Evolutionary conservation across 192 early-diverging fungal genomes (phyloP).

Genomic region (Endogone sp.): DNA sequence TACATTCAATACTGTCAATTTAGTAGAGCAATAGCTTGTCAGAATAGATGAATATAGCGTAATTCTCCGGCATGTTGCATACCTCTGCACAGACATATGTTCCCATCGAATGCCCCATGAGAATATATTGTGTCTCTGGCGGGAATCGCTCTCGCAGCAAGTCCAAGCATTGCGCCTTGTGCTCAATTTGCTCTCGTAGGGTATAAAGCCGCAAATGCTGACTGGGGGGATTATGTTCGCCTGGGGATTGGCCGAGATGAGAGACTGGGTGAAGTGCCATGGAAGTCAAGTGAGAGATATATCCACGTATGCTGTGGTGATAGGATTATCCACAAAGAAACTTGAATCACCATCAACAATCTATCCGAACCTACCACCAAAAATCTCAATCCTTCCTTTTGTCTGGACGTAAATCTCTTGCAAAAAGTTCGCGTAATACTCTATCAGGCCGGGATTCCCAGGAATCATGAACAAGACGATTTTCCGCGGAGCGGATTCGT

Average conservation of each 20-base stretch:
- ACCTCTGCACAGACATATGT: conserved; percentile 47
- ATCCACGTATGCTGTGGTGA: too few relatives aligned
- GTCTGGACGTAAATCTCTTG: conserved; percentile 45
- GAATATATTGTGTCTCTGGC: conserved; percentile 37
- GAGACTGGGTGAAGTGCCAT: conserved; percentile 33
- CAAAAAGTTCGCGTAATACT: conserved; percentile 80
- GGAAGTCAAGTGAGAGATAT: neutral
- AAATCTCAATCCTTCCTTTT: conserved; percentile 50
- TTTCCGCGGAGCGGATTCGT: neutral
- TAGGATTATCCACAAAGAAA: neutral
- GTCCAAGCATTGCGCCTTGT: conserved; percentile 65
- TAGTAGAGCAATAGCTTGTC: too few relatives aligned
- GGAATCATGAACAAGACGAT: conserved; percentile 53
- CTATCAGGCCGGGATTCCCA: conserved; percentile 78
- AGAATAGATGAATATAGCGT: too few relatives aligned
- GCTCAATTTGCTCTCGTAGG: conserved; percentile 60
- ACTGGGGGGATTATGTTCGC: conserved; percentile 22
- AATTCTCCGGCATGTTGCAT: neutral
- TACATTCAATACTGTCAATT: too few relatives aligned
- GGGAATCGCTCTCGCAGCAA: conserved; percentile 42
- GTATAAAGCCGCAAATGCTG: conserved; percentile 28
- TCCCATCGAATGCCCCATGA: conserved; percentile 69
- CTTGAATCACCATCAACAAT: neutral
- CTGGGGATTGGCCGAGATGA: conserved; percentile 55
- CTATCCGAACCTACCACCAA: conserved; percentile 42